Evolutionary conservation across 176 grass and related monocot species (phyloP).

Genomic region (Musa itinerans): DNA sequence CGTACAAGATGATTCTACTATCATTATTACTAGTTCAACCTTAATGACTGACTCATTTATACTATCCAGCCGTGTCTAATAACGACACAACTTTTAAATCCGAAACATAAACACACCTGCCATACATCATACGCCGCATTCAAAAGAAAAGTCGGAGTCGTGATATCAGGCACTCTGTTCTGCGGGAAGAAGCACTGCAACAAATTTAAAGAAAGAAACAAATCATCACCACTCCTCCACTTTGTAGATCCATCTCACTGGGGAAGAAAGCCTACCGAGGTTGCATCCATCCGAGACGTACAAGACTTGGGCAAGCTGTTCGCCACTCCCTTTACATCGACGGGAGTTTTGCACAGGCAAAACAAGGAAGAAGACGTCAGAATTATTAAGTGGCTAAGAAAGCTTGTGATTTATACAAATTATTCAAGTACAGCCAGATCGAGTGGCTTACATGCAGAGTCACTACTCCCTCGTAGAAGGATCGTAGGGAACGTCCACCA

Average conservation of each 20-base stretch:
- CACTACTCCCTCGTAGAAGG: conserved; percentile 54
- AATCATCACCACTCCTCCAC: background rate
- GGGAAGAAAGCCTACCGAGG: conserved; percentile 36
- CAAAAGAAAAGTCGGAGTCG: conserved; percentile 73
- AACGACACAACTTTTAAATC: too few species aligned
- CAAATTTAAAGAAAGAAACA: background rate
- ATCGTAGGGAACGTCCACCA: conserved; percentile 41
- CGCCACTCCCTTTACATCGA: conserved; percentile 26
- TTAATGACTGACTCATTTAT: too few species aligned
- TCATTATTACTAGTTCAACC: too few species aligned
- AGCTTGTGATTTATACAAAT: background rate
- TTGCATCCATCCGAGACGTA: conserved; percentile 44
- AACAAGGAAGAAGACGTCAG: background rate
- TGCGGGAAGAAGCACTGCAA: conserved; percentile 87
- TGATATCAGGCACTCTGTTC: conserved; percentile 44
- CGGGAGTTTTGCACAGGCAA: background rate
- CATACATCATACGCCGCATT: conserved; percentile 87
- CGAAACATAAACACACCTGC: conserved; percentile 41
- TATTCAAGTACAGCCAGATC: background rate
- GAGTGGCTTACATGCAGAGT: conserved; percentile 25
- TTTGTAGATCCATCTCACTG: background rate
- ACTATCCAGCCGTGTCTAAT: too few species aligned
- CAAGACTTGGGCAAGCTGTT: conserved; percentile 47
- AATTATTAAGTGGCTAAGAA: background rate
- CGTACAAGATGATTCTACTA: too few species aligned